Conservation (phyloP, 495 filamentous ascomycete species). For the Aspergillus affinis region DNA sequence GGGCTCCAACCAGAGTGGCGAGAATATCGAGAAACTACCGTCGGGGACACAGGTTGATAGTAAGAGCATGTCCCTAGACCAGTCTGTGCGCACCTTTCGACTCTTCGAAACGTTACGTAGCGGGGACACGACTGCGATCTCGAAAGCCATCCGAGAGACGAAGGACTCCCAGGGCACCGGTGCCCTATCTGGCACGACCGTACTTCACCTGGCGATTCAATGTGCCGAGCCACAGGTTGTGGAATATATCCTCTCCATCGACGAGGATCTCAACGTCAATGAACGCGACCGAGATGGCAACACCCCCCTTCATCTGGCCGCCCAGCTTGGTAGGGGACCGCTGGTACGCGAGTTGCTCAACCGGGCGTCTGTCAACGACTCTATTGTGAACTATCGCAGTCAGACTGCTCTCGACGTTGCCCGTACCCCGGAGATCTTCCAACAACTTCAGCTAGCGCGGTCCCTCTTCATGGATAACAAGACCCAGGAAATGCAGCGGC, state of each 20-base stretch:
- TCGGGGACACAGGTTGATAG: slow-evolving; percentile 31
- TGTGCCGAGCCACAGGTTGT: slow-evolving; percentile 94
- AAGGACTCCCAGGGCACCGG: slow-evolving; percentile 43
- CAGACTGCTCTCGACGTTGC: slow-evolving; percentile 87
- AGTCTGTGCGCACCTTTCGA: slow-evolving; percentile 90
- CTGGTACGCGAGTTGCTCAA: slow-evolving; percentile 80
- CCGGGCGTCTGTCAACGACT: slow-evolving; percentile 80
- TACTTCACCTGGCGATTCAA: slow-evolving; percentile 93
- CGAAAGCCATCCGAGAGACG: slow-evolving; percentile 78
- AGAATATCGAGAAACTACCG: slow-evolving; percentile 34
- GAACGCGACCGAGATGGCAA: slow-evolving; percentile 89
- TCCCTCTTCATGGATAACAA: slow-evolving; percentile 88
- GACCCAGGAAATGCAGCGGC: slow-evolving; percentile 74
- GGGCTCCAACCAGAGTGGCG: slow-evolving; percentile 28
- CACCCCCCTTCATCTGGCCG: slow-evolving; percentile 86
- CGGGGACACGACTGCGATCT: slow-evolving; percentile 87
- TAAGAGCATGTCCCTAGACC: slow-evolving; percentile 68
- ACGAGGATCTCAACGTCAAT: slow-evolving; percentile 74
- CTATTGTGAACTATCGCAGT: slow-evolving; percentile 83
- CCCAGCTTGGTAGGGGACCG: slow-evolving; percentile 73
- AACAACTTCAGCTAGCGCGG: slow-evolving; percentile 87
- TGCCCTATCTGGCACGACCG: slow-evolving; percentile 73
- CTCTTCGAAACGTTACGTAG: slow-evolving; percentile 88
- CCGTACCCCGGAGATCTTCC: slow-evolving; percentile 88
- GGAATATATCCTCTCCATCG: slow-evolving; percentile 84